Conservation (phyloP, 306 rosid species). For the Trifolium subterraneum region DNA sequence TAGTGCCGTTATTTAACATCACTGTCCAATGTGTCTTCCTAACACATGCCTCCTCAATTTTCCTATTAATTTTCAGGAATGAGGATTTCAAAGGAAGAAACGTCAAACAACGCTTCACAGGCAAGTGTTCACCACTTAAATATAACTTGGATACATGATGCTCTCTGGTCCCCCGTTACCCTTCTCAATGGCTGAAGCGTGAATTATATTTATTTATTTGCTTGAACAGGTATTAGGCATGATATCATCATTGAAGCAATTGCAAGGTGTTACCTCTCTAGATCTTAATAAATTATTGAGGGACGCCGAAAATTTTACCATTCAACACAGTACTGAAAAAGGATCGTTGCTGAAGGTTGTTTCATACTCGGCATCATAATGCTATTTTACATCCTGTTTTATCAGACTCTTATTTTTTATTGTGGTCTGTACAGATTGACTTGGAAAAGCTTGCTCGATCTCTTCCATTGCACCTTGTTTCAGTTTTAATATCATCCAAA, state of each 20-base stretch:
- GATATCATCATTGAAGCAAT: slow-evolving; percentile 68
- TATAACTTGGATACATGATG: slow-evolving; percentile 25
- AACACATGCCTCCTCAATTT: slow-evolving; percentile 35
- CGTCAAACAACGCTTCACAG: slow-evolving; percentile 57
- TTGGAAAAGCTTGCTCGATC: slow-evolving; percentile 78
- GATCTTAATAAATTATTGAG: slow-evolving; percentile 74
- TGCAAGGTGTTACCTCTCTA: slow-evolving; percentile 66
- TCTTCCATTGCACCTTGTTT: slow-evolving; percentile 86
- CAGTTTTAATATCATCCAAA: slow-evolving; percentile 61
- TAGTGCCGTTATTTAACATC: no score
- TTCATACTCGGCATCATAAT: slow-evolving; percentile 31
- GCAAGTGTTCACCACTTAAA: slow-evolving; percentile 53
- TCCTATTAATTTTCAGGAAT: slow-evolving; percentile 52
- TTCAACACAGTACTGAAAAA: slow-evolving; percentile 59
- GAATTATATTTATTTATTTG: slow-evolving; percentile 43
- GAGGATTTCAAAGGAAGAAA: slow-evolving; percentile 67
- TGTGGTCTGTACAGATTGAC: slow-evolving; percentile 70
- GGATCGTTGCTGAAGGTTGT: slow-evolving; percentile 66
- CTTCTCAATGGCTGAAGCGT: slow-evolving; percentile 28
- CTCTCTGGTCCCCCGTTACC: slow-evolving; percentile 29
- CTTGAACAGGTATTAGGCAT: slow-evolving; percentile 68
- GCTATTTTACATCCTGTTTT: slow-evolving; percentile 36
- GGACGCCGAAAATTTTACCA: slow-evolving; percentile 75
- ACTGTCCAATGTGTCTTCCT: slow-evolving; percentile 2
- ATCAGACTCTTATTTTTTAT: slow-evolving; percentile 35